A percentile compares a stretch with the other conserved stretches of the same genome.
phyloP scores from a whole-genome alignment of 23 red algal genomes.

The Cyanidiococcus yangmingshanensis region DNA sequence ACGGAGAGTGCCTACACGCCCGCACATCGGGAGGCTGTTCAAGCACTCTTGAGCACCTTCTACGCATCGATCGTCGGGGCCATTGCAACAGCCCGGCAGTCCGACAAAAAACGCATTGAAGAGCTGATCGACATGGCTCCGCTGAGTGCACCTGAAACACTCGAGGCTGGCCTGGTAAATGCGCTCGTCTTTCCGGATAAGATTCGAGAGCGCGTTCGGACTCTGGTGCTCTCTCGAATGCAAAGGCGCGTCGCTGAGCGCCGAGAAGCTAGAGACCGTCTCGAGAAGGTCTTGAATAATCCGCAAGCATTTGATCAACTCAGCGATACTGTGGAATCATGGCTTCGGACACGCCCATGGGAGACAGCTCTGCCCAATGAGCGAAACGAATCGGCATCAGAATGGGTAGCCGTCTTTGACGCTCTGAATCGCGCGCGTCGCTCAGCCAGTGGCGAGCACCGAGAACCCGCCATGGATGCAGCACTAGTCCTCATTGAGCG shows the following conservation, averaged over 20 bases:
- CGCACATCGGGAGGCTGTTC: conserved; percentile 37
- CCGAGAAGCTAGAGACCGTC: conserved; percentile 20
- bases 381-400: not conserved
- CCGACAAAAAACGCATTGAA: not conserved
- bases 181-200: conserved; percentile 41
- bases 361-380: not conserved
- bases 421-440: not conserved
- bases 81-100: conserved; percentile 8
- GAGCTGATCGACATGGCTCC: conserved; percentile 37
- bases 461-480: not conserved
- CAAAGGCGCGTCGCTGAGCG: conserved; percentile 18
- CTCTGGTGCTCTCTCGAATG: conserved; percentile 21
- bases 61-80: conserved; percentile 30
- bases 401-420: not conserved
- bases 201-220: conserved; percentile 30
- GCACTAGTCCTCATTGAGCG: not conserved
- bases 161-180: conserved; percentile 42
- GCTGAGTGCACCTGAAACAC: conserved; percentile 33
- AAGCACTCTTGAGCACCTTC: conserved; percentile 35
- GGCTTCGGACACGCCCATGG: not conserved
- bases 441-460: not conserved
- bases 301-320: not conserved
- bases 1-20: conserved; percentile 61
- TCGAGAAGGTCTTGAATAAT: not conserved
- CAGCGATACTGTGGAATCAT: not conserved